phyloP scores from a whole-genome alignment of 352 stramenopile species.

The Peronospora destructor region DNA sequence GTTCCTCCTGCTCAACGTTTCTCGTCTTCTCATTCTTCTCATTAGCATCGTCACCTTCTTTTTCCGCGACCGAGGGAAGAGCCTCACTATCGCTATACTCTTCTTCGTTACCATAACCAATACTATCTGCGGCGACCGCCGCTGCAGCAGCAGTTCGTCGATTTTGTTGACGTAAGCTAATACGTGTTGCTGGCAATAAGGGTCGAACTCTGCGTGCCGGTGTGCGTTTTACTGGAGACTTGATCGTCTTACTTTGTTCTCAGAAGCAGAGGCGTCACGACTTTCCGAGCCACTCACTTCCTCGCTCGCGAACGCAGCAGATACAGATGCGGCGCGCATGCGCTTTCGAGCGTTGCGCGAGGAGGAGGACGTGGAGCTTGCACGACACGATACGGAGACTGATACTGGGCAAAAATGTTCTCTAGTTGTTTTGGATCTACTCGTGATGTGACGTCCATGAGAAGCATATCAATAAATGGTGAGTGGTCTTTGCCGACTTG shows the following conservation, averaged over 20 bases:
- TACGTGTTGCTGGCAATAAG: conserved; percentile 43
- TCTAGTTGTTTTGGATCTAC: background rate
- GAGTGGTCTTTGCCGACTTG: conserved; percentile 38
- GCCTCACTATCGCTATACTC: conserved; percentile 26
- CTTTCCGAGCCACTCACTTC: too few species aligned
- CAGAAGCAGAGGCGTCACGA: conserved; percentile 50
- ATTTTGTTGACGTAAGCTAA: conserved; percentile 64
- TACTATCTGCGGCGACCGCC: conserved; percentile 25
- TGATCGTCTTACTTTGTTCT: conserved; percentile 21
- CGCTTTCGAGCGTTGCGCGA: conserved; percentile 34
- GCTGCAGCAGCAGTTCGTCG: conserved; percentile 33
- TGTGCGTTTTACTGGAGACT: conserved; percentile 30
- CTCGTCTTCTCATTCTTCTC: conserved; percentile 19
- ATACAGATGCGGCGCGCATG: conserved; percentile 21
- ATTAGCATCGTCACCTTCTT: conserved; percentile 9
- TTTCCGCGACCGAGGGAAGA: conserved; percentile 9
- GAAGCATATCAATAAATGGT: conserved; percentile 35
- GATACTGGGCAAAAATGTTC: conserved; percentile 14
- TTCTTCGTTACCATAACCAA: conserved; percentile 30
- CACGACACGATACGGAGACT: conserved; percentile 12
- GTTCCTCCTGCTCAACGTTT: conserved; percentile 20
- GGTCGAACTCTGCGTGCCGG: conserved; percentile 38
- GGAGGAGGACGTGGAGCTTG: conserved; percentile 19
- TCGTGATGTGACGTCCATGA: conserved; percentile 4
- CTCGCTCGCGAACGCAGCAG: too few species aligned